Evolutionary conservation across 2,329 filamentous ascomycete species (phyloP), one percentile per base, ranked within the genome.

Genomic region (Apiospora sp.): DNA sequence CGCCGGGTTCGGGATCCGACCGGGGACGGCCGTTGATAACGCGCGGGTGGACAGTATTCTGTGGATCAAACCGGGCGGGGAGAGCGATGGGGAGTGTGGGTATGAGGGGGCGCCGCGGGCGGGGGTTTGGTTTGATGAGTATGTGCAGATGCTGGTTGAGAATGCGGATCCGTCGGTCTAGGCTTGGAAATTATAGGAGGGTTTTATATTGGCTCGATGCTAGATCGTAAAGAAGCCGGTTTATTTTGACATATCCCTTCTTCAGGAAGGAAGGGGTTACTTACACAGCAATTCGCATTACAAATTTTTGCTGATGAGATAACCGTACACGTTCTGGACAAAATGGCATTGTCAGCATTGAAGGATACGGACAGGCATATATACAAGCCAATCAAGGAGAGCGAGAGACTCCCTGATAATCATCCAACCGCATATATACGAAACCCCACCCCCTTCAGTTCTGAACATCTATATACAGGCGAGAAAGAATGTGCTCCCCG

Each of bases 81-180:
- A 85, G 78, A 92, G 82, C 19, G 81, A 83, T 75, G 82, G 82
- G 72, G 83, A 81, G 67, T 84, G 82, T 61, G 80, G 86, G 74
- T 85, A 92, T 72, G 83, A 90, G 81, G 91, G 92, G 19, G 90
- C 92, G 1, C 92, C 92, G 70, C 90, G 94, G 83, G 92, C 92
- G n/a, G 92, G 92, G 67, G 84, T 86, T 24, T 94, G 92, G 92
- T 92, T 92, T 83, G 85, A 90, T 82, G 85, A 84, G 58, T 90
- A 90, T 83, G 90, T 90, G 78, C 87, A 85, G 82, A 86, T 87
- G 81, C 82, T 91, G 16, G 83, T 90, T 73, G 83, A 83, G 77
- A 90, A 90, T 77, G 87, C 88, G 73, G 85, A 86, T 77, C 88
- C 88, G 44, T 78, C 84, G 1, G 88, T 89, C 78, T 81, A 78